These are phyloP conservation scores for Aspergillus sp. DNA, from an alignment of 2,329 filamentous ascomycete species.

Conservation along the genomic window DNA sequence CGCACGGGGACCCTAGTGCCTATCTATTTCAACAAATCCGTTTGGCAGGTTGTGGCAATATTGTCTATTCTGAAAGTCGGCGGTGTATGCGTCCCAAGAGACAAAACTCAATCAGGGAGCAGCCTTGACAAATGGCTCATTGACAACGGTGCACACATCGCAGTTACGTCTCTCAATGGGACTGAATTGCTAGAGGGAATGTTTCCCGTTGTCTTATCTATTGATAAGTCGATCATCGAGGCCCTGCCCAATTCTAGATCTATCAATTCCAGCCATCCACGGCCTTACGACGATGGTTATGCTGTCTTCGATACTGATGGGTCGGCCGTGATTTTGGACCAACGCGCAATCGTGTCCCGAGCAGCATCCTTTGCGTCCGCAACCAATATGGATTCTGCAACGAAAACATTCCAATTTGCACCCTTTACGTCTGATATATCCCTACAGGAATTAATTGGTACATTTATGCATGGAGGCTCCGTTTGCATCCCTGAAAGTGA, in stretches of 20 bases:
- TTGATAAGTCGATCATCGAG: conserved; percentile 36
- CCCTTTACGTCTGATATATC: conserved; percentile 49
- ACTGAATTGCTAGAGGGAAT: conserved; percentile 42
- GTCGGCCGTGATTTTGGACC: conserved; percentile 38
- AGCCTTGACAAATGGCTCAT: conserved; percentile 40
- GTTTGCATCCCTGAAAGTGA: conserved; percentile 48
- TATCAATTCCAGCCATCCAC: background rate
- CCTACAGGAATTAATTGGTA: conserved; percentile 41
- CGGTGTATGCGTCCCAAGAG: conserved; percentile 36
- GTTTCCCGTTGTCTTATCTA: conserved; percentile 40
- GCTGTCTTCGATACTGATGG: conserved; percentile 35
- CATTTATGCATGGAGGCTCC: conserved; percentile 43
- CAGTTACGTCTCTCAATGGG: conserved; percentile 38
- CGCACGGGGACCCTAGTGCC: conserved; percentile 27
- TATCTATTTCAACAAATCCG: conserved; percentile 28
- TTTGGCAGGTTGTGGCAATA: conserved; percentile 30
- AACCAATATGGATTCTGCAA: conserved; percentile 20
- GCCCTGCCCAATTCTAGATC: conserved; percentile 24
- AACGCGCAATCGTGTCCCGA: conserved; percentile 31
- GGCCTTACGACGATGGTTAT: conserved; percentile 28
- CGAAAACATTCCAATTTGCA: conserved; percentile 42
- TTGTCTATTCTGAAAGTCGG: conserved; percentile 32
- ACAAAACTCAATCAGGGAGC: conserved; percentile 30
- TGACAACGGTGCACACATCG: conserved; percentile 41
- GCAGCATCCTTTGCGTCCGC: conserved; percentile 28